Evolutionary conservation across 1,139 yeast species (phyloP).

Genomic region (Sugiyamaella neomexicana): DNA sequence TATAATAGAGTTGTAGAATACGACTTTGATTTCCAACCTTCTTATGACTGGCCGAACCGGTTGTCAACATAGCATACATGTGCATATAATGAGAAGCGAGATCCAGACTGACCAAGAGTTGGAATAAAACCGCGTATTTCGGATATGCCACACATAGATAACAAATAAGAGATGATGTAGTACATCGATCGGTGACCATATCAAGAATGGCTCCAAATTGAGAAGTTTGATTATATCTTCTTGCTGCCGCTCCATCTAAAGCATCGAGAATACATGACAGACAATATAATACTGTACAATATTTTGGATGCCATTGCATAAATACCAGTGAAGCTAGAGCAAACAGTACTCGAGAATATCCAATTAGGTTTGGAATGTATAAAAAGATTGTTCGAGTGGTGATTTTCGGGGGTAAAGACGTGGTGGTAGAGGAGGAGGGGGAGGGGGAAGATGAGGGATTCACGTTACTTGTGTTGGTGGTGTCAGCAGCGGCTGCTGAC

Average conservation of each 20-base stretch:
- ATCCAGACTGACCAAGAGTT: constrained; percentile 80
- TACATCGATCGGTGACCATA: constrained; percentile 98
- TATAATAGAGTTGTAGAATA: constrained; percentile 81
- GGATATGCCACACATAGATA: constrained; percentile 84
- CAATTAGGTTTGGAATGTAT: constrained; percentile 89
- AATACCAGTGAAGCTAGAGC: constrained; percentile 76
- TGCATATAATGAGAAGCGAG: constrained; percentile 97
- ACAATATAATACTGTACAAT: constrained; percentile 75
- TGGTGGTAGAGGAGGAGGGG: too few relatives aligned
- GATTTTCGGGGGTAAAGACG: constrained; percentile 14
- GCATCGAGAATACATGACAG: constrained; percentile 93
- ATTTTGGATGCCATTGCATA: constrained; percentile 81
- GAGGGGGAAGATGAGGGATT: too few relatives aligned
- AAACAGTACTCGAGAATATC: constrained; percentile 77
- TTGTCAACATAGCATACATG: constrained; percentile 89
- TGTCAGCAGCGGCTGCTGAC: not conserved
- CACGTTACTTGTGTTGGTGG: not conserved
- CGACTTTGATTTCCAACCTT: constrained; percentile 72
- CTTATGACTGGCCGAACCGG: constrained; percentile 84
- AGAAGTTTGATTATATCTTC: constrained; percentile 85
- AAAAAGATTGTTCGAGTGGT: constrained; percentile 58
- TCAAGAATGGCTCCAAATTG: constrained; percentile 95
- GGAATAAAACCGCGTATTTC: constrained; percentile 65
- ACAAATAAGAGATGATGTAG: constrained; percentile 88
- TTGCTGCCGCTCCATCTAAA: constrained; percentile 93